Base-by-base conservation (phyloP, 257 asterid species). In the Ocimum tenuiflorum region DNA sequence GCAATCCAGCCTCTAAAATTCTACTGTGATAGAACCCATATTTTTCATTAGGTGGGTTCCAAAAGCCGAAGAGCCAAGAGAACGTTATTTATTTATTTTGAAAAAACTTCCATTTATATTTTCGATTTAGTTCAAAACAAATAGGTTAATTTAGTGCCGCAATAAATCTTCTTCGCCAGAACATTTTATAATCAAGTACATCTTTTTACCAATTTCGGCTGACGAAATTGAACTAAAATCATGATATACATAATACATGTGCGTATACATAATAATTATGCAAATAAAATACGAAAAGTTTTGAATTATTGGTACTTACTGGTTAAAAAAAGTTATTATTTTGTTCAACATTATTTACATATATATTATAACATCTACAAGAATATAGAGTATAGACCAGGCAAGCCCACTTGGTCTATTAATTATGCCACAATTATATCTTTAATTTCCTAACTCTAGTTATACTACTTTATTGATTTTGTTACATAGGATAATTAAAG, bases 401-500 rank as follows among this genome's bases (percentile, higher is more conserved):
- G 24, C 57, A 9, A 66, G 6, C 67, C 48, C 55, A 48, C 18
- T 65, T 55, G 72, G 48, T 18, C 22, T 31, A 71, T 66, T 54
- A 53, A 67, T 67, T 67, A 29, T 29, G 48, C n/a, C 42, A 55
- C 2, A 61, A 54, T 5, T 49, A 31, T 2, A 71, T 42, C 31
- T 62, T 10, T 38, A 38, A 38, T 38, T 48, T 41, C 63, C 66
- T 22, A 45, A 71, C 63, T 45, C 31, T 53, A 61, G 24, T 18
- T 57, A 42, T 41, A 59, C 18, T 36, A 20, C 31, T 33, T 72
- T 27, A 31, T 56, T 48, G 15, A 65, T 72, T 42, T 59, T 60
- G 31, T 31, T 18, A 20, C 47, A 24, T 49, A 29, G 43, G 35
- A 58, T 66, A 65, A 73, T 67, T 67, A 67, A 66, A 41, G 59